Base-by-base conservation (phyloP, 257 asterid species). In the Cruciata laevipes region DNA sequence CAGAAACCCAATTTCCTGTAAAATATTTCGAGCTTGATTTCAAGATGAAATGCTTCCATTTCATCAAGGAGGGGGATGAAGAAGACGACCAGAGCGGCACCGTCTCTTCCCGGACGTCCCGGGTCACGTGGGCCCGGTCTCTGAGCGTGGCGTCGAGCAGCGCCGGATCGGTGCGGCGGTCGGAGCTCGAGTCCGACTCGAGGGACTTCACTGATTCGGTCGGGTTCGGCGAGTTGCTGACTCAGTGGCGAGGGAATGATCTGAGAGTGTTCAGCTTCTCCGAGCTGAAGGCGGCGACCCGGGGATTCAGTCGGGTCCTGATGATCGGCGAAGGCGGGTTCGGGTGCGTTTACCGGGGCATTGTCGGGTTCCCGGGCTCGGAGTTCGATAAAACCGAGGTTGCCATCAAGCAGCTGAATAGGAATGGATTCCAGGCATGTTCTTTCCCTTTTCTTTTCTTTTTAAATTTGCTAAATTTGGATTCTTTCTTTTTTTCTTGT, bases 281-380 rank as follows among this genome's bases (percentile, higher is more conserved):
- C 0, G 97, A 92, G 77, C 85, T 92, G 32, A 92, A 89, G 77
- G 76, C 81, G 10, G 96, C 93, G 3, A 89, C 98, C 3, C 76
- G 85, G 12, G 89, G 95, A 61, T 92, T 92, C 77, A 83, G 81
- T 69, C 82, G 97, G 63, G 64, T 77, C 8, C 85, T 87, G 60
- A 23, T 86, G 83, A 83, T 92, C 62, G 98, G 98, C 6, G 98
- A 92, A 69, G 97, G 97, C 57, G 98, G 98, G 4, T 92, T 92
- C 77, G 98, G 98, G 32, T 82, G 85, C 69, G 98, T 90, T 10
- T 89, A 82, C n/a, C 73, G 78, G 73, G 98, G 96, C 16, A 68
- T 87, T 81, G 85, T 72, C 30, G 66, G 35, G 86, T 63, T 68
- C 58, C 85, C 65, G 83, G 71, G 67, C n/a, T 59, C 44, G 42